Percentiles rank a stretch among this genome's conserved stretches.
Evolutionary conservation across 2,329 filamentous ascomycete species (phyloP).

Genomic region (Nigrospora osmanthi): DNA sequence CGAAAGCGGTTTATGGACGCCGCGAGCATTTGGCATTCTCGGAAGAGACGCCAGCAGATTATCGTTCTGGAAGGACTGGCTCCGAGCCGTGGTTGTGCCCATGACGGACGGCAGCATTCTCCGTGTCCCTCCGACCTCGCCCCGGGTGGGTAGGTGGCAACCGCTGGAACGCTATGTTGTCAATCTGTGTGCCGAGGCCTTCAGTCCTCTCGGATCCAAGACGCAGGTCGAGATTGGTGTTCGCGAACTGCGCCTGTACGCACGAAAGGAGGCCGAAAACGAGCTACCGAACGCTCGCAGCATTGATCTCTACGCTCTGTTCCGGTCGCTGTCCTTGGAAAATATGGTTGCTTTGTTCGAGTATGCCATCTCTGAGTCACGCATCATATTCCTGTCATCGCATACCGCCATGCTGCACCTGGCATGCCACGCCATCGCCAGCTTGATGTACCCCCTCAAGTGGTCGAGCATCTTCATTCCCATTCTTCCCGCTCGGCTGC

Average conservation of each 20-base stretch:
- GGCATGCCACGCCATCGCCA: constrained; percentile 78
- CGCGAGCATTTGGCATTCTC: constrained; percentile 85
- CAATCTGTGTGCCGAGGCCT: constrained; percentile 91
- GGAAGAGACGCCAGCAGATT: constrained; percentile 78
- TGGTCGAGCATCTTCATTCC: constrained; percentile 96
- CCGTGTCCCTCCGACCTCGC: constrained; percentile 79
- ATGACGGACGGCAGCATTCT: constrained; percentile 86
- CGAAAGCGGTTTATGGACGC: constrained; percentile 93
- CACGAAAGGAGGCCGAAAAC: constrained; percentile 85
- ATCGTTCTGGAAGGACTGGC: constrained; percentile 97
- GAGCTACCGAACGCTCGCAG: constrained; percentile 88
- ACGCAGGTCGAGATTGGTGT: constrained; percentile 92
- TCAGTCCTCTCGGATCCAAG: constrained; percentile 85
- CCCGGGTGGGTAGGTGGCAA: constrained; percentile 89
- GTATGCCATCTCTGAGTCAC: constrained; percentile 84
- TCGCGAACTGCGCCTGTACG: constrained; percentile 83
- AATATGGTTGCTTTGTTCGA: constrained; percentile 92
- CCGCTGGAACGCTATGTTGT: constrained; percentile 94
- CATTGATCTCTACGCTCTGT: constrained; percentile 87
- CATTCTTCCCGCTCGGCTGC: constrained; percentile 74
- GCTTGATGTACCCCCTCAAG: constrained; percentile 79
- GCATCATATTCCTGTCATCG: constrained; percentile 92
- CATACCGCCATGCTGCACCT: constrained; percentile 95
- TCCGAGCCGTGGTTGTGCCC: constrained; percentile 85
- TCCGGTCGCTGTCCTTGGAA: constrained; percentile 79